Evolutionary conservation across 2,329 filamentous ascomycete species (phyloP), one percentile per base, ranked within the genome.

Genomic region (Cryphonectria nitschkei): DNA sequence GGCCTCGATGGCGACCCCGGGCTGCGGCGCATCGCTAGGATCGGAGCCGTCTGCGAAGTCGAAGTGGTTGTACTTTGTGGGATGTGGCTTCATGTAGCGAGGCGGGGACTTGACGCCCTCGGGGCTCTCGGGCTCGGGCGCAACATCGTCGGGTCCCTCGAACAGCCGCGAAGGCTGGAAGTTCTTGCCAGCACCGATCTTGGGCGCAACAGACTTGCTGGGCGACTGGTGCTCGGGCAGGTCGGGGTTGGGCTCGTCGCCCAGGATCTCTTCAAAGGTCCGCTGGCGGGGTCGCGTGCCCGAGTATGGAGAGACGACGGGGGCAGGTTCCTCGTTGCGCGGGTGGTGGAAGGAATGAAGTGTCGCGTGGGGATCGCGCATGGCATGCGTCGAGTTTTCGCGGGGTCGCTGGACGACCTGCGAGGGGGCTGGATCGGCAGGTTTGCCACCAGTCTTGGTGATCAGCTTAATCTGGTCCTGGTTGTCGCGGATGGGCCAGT

Each of bases 401-500:
- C 87, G 85, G 61, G 85, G 82, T 75, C 84, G 85, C 68, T 77
- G 77, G 50, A 82, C 74, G 50, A 81, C 70, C 11, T 84, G 80
- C 67, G 81, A 79, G 56, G 81, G 77, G 22, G 64, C 32, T 26
- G 58, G 58, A 16, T 74, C 74, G 43, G 71, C 64, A 19, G 78
- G 74, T 64, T 79, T 75, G 22, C 75, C 74, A 64, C 76, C 69
- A 32, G 86, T 90, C 65, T 84, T 85, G 74, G 87, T 85, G 76
- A 97, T 93, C 77, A 97, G 84, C 76, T 89, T 90, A 75, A 92
- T 86, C 83, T 98, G 95, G 68, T 97, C 94, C 76, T 89, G 89
- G 78, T 91, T 92, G 79, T 97, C 94, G 75, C 90, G 89, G 78
- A 99, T 97, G 68, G 96, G 96, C 96, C 96, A 99, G 82, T 96